Conservation (phyloP, 176 grass and related monocot species). For the Triticum dicoccoides region DNA sequence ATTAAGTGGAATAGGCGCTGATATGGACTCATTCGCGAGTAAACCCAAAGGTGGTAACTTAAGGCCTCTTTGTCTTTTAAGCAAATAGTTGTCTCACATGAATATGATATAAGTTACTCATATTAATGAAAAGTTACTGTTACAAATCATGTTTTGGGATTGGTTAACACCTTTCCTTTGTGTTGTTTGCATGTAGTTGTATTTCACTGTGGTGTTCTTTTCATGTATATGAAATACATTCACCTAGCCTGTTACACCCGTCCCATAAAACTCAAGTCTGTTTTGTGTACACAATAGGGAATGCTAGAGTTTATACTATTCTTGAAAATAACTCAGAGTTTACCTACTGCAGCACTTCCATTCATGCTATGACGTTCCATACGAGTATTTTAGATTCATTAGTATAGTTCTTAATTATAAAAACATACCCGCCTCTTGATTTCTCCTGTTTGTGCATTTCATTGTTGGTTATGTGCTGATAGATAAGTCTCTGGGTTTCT, state of each 20-base stretch:
- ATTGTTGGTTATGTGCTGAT: neutral
- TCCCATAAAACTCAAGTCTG: neutral
- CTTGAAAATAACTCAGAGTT: neutral
- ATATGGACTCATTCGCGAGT: conserved; percentile 57
- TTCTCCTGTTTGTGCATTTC: neutral
- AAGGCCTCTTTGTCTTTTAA: neutral
- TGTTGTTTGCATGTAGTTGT: conserved; percentile 7
- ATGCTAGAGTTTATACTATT: neutral
- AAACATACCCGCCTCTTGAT: neutral
- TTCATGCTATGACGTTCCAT: neutral
- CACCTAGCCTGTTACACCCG: neutral
- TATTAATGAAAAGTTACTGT: neutral
- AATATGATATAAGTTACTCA: neutral
- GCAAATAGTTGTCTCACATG: conserved; percentile 2
- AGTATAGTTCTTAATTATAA: neutral
- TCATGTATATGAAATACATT: neutral
- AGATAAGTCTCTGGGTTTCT: neutral
- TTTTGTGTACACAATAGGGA: neutral
- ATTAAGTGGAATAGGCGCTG: conserved; percentile 56
- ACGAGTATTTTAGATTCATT: neutral
- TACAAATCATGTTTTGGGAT: neutral
- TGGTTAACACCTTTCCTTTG: neutral
- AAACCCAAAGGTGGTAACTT: conserved; percentile 60
- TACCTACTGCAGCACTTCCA: neutral
- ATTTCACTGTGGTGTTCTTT: neutral